Evolutionary conservation across 345 rosid genomes (phyloP).

Genomic region (Cochlearia excelsa): DNA sequence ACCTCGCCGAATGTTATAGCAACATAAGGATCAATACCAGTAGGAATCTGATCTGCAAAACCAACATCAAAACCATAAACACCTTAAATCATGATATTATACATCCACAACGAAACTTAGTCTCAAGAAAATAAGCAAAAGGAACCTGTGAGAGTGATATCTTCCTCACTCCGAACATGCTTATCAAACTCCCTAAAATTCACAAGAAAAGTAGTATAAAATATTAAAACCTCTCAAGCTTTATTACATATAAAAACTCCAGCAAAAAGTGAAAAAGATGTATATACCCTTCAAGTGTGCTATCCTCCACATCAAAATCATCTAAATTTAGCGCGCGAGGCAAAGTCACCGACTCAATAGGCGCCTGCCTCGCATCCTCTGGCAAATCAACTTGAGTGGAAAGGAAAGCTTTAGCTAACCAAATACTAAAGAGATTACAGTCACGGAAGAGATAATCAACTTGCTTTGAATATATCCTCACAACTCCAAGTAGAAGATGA

Average conservation of each 20-base stretch:
- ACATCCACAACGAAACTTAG: background rate
- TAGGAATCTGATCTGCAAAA: conserved; percentile 63
- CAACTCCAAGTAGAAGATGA: conserved; percentile 84
- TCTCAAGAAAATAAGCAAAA: background rate
- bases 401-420: conserved; percentile 57
- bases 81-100: background rate
- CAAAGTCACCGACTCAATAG: conserved; percentile 60
- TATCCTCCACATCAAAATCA: conserved; percentile 52
- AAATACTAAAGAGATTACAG: conserved; percentile 44
- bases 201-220: background rate
- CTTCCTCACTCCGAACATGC: conserved; percentile 57
- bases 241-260: conserved; percentile 3
- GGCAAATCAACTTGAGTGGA: conserved; percentile 57
- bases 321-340: conserved; percentile 67
- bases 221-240: background rate
- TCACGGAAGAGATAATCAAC: conserved; percentile 81
- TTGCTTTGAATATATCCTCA: conserved; percentile 82
- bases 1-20: conserved; percentile 74
- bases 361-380: conserved; percentile 67
- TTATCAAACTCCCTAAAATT: conserved; percentile 45
- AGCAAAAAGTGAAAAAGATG: background rate
- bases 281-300: conserved; percentile 41
- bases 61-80: conserved; percentile 5
- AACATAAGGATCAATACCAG: conserved; percentile 57
- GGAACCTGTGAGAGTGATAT: conserved; percentile 66